phyloP scores from a whole-genome alignment of 352 stramenopile genomes.

The Blastocystis sp. region DNA sequence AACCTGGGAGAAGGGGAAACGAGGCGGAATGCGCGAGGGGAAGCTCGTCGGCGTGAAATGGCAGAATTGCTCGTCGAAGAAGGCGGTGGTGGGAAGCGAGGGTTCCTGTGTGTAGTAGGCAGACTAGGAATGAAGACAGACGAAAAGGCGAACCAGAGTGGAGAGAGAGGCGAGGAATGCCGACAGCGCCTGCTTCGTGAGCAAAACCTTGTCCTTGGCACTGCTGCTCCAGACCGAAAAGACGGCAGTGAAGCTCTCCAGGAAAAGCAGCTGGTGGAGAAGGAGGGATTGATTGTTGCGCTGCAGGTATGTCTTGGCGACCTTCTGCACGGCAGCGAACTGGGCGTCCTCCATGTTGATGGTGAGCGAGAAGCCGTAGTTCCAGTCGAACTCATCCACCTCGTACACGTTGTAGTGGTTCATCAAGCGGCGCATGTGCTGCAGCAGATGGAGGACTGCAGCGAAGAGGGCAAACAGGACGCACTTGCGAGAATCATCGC shows the following conservation, averaged over 20 bases:
- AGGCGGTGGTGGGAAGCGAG: neutral
- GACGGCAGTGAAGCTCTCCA: neutral
- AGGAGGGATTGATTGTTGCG: neutral
- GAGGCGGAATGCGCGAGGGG: conserved; percentile 16
- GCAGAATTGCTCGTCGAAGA: neutral
- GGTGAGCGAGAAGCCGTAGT: neutral
- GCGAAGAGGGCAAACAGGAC: conserved; percentile 2
- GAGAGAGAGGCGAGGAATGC: neutral
- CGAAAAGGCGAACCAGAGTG: neutral
- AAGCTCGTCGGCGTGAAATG: conserved; percentile 1
- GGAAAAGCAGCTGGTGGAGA: neutral
- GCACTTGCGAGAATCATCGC: neutral
- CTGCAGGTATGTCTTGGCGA: neutral
- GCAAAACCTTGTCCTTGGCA: neutral
- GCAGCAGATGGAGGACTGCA: neutral
- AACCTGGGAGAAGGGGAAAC: neutral
- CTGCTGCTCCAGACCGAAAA: neutral
- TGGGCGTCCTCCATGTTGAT: neutral
- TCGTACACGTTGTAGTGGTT: neutral
- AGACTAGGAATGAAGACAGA: neutral
- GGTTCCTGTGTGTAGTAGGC: neutral
- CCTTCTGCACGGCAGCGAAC: neutral
- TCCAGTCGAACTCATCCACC: neutral
- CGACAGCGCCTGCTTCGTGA: neutral
- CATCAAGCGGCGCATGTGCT: neutral